These are phyloP conservation scores for Pythium sukuiense DNA, from an alignment of 352 stramenopile genomes.

Conservation along the genomic window DNA sequence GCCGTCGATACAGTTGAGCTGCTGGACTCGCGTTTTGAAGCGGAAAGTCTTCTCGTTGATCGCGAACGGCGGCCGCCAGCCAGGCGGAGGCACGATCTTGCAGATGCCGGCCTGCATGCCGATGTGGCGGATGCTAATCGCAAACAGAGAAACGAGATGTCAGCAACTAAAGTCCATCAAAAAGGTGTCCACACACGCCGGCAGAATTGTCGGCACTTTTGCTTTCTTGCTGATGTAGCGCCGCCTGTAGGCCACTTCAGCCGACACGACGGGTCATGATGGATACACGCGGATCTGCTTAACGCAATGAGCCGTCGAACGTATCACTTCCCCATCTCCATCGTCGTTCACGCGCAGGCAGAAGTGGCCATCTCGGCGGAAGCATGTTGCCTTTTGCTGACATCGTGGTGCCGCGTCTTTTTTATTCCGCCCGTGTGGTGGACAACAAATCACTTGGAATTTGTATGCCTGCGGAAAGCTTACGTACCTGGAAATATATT, in stretches of 20 bases:
- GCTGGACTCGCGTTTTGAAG: constrained; percentile 96
- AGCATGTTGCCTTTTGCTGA: constrained; percentile 6
- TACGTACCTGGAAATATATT: constrained; percentile 92
- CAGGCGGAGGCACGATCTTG: constrained; percentile 97
- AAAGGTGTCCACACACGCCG: constrained; percentile 2
- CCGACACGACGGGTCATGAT: background rate
- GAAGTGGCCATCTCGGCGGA: background rate
- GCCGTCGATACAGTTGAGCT: constrained; percentile 91
- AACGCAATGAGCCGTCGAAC: constrained; percentile 24
- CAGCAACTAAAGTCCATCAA: constrained; percentile 1
- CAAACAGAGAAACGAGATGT: background rate
- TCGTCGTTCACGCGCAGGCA: background rate
- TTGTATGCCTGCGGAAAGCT: constrained; percentile 42
- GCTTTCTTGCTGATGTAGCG: constrained; percentile 6
- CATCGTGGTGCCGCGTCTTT: constrained; percentile 18
- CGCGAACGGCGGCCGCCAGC: constrained; percentile 91
- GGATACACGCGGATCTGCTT: constrained; percentile 16
- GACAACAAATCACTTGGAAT: constrained; percentile 20
- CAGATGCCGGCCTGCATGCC: constrained; percentile 95
- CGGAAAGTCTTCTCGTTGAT: constrained; percentile 85
- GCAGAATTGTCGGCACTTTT: background rate
- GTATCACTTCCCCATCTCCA: constrained; percentile 4
- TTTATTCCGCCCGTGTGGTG: constrained; percentile 12
- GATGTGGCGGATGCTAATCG: constrained; percentile 81
- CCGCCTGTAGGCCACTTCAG: background rate